A percentile compares a stretch with the other conserved stretches of the same genome.
Evolutionary conservation across 208 protist genomes (phyloP).

Genomic region (Phytomonas sp.): DNA sequence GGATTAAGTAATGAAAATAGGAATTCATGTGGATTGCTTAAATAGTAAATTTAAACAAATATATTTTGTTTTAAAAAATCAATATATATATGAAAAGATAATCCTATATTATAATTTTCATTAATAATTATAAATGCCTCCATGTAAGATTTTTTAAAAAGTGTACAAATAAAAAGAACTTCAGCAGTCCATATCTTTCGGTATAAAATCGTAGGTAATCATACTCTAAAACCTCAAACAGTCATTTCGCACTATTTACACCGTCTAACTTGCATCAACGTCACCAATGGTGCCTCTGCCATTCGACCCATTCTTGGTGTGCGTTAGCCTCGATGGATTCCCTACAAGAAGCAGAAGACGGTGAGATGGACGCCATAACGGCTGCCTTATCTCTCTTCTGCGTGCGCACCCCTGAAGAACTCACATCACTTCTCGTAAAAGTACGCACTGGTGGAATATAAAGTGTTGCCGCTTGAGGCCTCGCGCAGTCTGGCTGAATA

Average conservation of each 20-base stretch:
- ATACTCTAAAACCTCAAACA: too few relatives aligned
- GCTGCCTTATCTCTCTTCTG: neutral
- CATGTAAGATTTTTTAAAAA: neutral
- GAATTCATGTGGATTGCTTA: neutral
- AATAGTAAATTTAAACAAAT: neutral
- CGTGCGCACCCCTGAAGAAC: neutral
- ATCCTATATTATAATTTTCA: neutral
- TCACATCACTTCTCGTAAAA: neutral
- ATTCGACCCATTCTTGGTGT: neutral
- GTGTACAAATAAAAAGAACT: neutral
- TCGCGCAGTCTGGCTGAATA: slow-evolving; percentile 12
- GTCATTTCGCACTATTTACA: neutral
- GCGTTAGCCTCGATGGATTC: neutral
- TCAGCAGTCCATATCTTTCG: neutral
- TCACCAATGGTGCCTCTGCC: neutral
- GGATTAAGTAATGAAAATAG: neutral
- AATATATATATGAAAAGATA: neutral
- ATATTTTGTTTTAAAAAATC: neutral
- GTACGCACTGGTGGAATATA: neutral
- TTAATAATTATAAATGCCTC: neutral
- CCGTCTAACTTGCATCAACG: neutral
- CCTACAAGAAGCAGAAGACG: neutral
- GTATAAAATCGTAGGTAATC: neutral
- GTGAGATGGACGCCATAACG: neutral
- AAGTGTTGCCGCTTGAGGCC: slow-evolving; percentile 7